Evolutionary conservation across 371 early-diverging fungal species (phyloP).

Genomic region (Mortierella sp.): DNA sequence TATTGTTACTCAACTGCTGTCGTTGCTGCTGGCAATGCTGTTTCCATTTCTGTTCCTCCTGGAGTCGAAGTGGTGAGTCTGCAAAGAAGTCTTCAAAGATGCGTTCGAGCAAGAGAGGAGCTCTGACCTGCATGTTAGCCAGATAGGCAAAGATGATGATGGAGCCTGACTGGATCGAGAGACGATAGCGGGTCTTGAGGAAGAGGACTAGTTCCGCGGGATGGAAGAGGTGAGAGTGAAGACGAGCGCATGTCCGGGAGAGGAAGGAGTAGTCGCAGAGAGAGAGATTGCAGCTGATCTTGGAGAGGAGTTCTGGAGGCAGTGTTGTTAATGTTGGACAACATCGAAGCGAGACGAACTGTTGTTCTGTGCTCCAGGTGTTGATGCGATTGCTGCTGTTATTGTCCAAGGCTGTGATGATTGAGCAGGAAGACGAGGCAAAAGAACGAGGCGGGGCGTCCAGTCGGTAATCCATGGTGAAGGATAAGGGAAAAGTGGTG

Average conservation of each 20-base stretch:
- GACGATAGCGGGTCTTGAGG: conserved; percentile 54
- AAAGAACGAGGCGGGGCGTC: background rate
- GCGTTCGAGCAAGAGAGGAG: conserved; percentile 53
- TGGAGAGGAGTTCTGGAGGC: conserved; percentile 48
- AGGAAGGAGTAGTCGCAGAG: conserved; percentile 44
- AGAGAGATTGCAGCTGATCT: conserved; percentile 29
- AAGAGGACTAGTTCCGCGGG: conserved; percentile 54
- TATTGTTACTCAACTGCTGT: conserved; percentile 20
- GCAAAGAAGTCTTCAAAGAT: conserved; percentile 60
- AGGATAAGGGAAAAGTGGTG: background rate
- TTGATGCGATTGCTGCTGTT: background rate
- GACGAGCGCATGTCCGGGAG: conserved; percentile 29
- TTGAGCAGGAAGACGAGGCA: background rate
- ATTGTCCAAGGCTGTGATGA: background rate
- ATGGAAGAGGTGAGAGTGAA: conserved; percentile 46
- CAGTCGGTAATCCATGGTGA: conserved; percentile 9
- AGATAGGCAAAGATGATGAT: conserved; percentile 59
- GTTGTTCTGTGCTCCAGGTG: background rate
- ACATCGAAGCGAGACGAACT: conserved; percentile 31
- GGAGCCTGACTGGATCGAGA: conserved; percentile 58
- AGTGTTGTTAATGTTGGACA: conserved; percentile 25
- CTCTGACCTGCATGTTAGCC: conserved; percentile 56
- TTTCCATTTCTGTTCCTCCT: conserved; percentile 26
- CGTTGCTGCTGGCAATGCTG: conserved; percentile 11
- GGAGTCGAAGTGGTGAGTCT: conserved; percentile 30